Conservation (phyloP, 352 stramenopile genomes). For the Phytophthora palmivora region DNA sequence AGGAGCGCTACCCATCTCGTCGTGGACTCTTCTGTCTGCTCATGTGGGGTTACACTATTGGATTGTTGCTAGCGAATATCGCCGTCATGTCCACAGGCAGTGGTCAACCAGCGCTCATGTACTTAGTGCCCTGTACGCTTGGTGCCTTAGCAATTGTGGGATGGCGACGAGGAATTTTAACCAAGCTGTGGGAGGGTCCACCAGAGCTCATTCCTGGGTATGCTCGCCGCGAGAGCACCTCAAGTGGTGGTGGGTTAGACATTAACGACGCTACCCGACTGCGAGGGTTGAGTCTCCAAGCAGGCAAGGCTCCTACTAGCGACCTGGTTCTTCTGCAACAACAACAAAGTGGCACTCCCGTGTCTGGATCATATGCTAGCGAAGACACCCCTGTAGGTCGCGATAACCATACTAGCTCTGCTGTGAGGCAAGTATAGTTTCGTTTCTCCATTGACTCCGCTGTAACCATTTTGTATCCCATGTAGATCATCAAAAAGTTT, state of each 20-base stretch:
- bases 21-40: slow-evolving; percentile 81
- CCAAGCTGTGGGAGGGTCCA: slow-evolving; percentile 92
- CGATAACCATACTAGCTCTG: slow-evolving; percentile 9
- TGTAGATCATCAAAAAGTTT: slow-evolving; percentile 31
- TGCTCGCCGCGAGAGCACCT: slow-evolving; percentile 28
- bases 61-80: slow-evolving; percentile 93
- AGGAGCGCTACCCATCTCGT: slow-evolving; percentile 39
- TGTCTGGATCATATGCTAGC: slow-evolving; percentile 55
- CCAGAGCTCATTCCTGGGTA: slow-evolving; percentile 53
- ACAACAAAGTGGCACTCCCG: slow-evolving; percentile 40
- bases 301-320: slow-evolving; percentile 31
- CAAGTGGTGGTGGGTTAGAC: slow-evolving; percentile 35
- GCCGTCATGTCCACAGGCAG: slow-evolving; percentile 93
- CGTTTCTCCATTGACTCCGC: slow-evolving; percentile 2
- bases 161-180: slow-evolving; percentile 85
- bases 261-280: slow-evolving; percentile 37
- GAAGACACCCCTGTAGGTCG: slow-evolving; percentile 37
- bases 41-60: slow-evolving; percentile 94
- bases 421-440: slow-evolving; percentile 25
- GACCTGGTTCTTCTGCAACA: slow-evolving; percentile 52
- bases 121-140: slow-evolving; percentile 95
- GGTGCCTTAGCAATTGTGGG: slow-evolving; percentile 80
- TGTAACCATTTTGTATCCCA: slow-evolving; percentile 18
- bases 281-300: slow-evolving; percentile 34
- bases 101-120: slow-evolving; percentile 96